These are phyloP conservation scores for Mortierella sp. DNA, from an alignment of 371 early-diverging fungal genomes.

Conservation along the genomic window DNA sequence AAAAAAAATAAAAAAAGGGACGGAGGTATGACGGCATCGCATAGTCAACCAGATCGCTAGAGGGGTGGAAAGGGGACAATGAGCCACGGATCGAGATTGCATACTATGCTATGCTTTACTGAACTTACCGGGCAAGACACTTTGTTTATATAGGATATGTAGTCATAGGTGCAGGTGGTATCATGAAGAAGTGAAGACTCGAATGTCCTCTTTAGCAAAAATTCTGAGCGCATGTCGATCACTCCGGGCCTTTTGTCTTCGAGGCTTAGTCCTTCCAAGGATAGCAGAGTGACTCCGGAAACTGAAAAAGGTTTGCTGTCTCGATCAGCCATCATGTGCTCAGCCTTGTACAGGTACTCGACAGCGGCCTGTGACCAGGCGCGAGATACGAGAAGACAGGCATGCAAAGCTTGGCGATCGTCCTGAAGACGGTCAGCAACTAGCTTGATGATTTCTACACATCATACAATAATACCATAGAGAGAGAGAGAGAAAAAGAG, in stretches of 20 bases:
- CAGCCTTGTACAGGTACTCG: conserved; percentile 53
- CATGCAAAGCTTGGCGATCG: conserved; percentile 38
- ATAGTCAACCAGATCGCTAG: not conserved
- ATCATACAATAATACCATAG: not conserved
- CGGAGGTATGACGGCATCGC: not conserved
- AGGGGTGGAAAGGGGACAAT: not conserved
- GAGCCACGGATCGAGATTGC: not conserved
- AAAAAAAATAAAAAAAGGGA: not conserved
- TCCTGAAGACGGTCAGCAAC: conserved; percentile 31
- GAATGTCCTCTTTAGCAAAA: conserved; percentile 28
- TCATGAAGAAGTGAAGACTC: conserved; percentile 36
- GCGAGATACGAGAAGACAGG: conserved; percentile 49
- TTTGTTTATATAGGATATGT: conserved; percentile 46
- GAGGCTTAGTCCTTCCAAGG: conserved; percentile 14
- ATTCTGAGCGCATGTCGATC: not conserved
- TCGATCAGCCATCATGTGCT: conserved; percentile 42
- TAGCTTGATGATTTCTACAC: conserved; percentile 30
- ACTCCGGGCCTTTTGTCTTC: not conserved
- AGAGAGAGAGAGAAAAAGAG: not conserved
- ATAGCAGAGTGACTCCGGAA: not conserved
- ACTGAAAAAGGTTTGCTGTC: conserved; percentile 12
- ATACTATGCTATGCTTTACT: not conserved
- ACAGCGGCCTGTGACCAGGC: conserved; percentile 54
- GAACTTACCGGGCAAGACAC: conserved; percentile 50
- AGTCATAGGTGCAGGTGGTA: conserved; percentile 35